Conservation (phyloP, 805 yeast species). For the Lipomyces yamanashiensis region DNA sequence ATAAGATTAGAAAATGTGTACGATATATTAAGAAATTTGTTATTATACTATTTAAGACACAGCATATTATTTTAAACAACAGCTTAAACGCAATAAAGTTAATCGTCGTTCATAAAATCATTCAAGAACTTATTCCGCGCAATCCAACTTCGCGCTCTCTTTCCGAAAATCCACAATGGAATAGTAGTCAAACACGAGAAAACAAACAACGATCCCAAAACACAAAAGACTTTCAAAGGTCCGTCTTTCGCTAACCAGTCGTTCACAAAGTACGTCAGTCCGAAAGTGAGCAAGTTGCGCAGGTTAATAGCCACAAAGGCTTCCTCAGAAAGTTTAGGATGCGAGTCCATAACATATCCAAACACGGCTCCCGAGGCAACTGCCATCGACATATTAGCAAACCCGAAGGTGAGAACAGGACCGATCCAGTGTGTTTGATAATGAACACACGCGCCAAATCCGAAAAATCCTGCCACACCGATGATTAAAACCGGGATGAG, state of each 20-base stretch:
- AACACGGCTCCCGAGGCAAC: slow-evolving; percentile 7
- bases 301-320: slow-evolving; percentile 9
- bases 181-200: not conserved
- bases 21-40: no score
- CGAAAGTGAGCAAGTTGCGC: slow-evolving; percentile 12
- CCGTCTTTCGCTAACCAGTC: slow-evolving; percentile 16
- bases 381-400: slow-evolving; percentile 11
- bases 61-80: not conserved
- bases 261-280: slow-evolving; percentile 8
- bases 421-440: slow-evolving; percentile 13
- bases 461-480: slow-evolving; percentile 58
- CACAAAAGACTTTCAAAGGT: not conserved
- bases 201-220: not conserved
- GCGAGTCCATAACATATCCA: slow-evolving; percentile 15
- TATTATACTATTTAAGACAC: no score
- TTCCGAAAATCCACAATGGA: slow-evolving; percentile 14
- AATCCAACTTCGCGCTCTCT: slow-evolving; percentile 11
- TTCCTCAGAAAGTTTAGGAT: slow-evolving; percentile 10
- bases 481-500: slow-evolving; percentile 54
- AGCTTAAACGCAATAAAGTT: not conserved
- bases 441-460: slow-evolving; percentile 64
- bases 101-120: slow-evolving; percentile 5
- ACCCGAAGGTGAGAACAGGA: slow-evolving; percentile 4
- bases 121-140: not conserved
- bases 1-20: not conserved